Base-by-base conservation (phyloP, 140 eudicot species). In the Cichorium intybus region DNA sequence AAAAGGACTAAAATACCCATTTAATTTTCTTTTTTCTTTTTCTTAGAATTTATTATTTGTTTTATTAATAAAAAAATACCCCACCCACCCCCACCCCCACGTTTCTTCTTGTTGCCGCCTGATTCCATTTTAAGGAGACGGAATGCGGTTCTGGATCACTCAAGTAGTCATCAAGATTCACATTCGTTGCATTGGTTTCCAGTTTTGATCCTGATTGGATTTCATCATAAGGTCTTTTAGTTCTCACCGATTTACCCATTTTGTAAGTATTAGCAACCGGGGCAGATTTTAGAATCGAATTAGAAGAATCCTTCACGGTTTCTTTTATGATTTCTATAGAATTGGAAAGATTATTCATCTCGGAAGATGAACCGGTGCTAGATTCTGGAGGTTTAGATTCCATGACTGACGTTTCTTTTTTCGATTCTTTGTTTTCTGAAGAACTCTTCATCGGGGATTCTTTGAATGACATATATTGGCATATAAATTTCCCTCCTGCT, bases 201-300 rank as follows among this genome's bases (percentile, higher is more conserved):
- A 11, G 26, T 31, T 62, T 64, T 21, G 56, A 17, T 12, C n/a
- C 46, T 20, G 10, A 43, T 16, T 52, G 82, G 53, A 18, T 56
- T 50, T 53, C 73, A 58, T 59, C 79, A 28, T 61, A 81, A 15
- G 46, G 69, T 65, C 93, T 71, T 34, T 71, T 76, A 16, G 95
- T 89, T 73, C 97, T 71, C 29, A 89, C 97, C 8, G 97, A 89
- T 77, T 83, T 89, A 54, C 86, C 95, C 72, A 51, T 81, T 47
- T 77, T 60, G 75, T 80, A 66, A 75, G 60, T 56, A 60, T 76
- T 88, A 29, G 70, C 64, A 70, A 31, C 5, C 10, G 59, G 22
- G 12, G 72, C 26, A 17, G 87, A 58, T 73, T 80, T 82, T 26
- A 10, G 35, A 59, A 66, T 79, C 24, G 33, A 37, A 17, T 59